Conservation (phyloP, 2,329 filamentous ascomycete genomes). For the Xylariaceae sp. region DNA sequence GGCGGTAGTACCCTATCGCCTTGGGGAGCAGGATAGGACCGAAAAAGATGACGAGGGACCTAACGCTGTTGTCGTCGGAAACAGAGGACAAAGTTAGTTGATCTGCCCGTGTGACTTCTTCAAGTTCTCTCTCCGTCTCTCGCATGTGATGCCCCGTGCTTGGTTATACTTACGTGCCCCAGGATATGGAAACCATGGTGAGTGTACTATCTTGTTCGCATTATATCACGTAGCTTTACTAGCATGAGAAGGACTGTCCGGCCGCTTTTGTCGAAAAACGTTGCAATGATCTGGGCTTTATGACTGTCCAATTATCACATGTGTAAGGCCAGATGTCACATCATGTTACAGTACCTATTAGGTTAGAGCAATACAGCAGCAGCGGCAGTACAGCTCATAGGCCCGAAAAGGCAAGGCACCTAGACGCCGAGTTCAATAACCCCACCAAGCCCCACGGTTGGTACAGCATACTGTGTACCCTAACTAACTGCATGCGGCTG, state of each 20-base stretch:
- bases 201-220: neutral
- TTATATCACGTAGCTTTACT: neutral
- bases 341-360: neutral
- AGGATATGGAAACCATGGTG: constrained; percentile 36
- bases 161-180: constrained; percentile 47
- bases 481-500: no score
- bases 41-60: constrained; percentile 55
- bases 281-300: no score
- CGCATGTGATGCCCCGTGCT: no score
- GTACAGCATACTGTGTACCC: no score
- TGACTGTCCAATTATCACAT: no score
- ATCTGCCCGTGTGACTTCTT: neutral
- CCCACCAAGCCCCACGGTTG: no score
- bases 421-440: no score
- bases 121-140: neutral
- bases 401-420: no score
- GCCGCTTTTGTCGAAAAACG: no score
- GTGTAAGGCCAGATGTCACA: constrained; percentile 12
- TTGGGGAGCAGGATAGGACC: constrained; percentile 68
- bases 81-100: neutral
- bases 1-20: constrained; percentile 59
- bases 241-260: neutral
- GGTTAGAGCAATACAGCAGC: no score
- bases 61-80: constrained; percentile 37
- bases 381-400: no score